phyloP scores from a whole-genome alignment of 768 basidiomycete species.

The Panus rudis region DNA sequence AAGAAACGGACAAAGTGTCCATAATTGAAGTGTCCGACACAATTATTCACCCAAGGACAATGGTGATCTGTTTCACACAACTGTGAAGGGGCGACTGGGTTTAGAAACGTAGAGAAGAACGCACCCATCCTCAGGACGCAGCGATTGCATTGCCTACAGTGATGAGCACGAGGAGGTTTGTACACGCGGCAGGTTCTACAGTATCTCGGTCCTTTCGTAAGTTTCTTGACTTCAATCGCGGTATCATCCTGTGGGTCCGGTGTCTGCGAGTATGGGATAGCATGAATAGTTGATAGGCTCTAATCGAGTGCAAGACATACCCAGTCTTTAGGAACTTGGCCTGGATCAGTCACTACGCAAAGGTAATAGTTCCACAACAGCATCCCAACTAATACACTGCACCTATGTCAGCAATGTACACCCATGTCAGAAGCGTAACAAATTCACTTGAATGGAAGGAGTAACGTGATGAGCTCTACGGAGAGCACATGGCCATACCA shows the following conservation, averaged over 20 bases:
- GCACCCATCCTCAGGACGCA: conserved; percentile 28
- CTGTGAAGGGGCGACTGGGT: conserved; percentile 26
- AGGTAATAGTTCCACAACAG: conserved; percentile 86
- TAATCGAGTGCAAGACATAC: conserved; percentile 33
- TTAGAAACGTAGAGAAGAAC: background rate
- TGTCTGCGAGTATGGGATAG: conserved; percentile 38
- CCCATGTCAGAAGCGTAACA: background rate
- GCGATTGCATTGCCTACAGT: conserved; percentile 84
- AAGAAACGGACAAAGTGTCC: conserved; percentile 88
- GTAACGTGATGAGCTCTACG: conserved; percentile 65
- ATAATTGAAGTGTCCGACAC: conserved; percentile 90
- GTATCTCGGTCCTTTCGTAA: conserved; percentile 75
- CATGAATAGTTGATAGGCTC: background rate
- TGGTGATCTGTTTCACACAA: conserved; percentile 92
- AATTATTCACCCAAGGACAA: conserved; percentile 92
- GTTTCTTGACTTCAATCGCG: conserved; percentile 85
- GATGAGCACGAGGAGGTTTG: conserved; percentile 88
- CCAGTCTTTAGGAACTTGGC: conserved; percentile 73
- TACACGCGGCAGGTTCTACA: conserved; percentile 82
- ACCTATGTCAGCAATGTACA: conserved; percentile 6
- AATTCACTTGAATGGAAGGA: conserved; percentile 87
- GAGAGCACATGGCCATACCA: conserved; percentile 81
- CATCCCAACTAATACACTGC: conserved; percentile 66
- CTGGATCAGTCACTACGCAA: conserved; percentile 79
- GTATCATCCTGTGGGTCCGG: conserved; percentile 63